Conservation (phyloP, 371 early-diverging fungal genomes). For the Rhizomucor pusillus region DNA sequence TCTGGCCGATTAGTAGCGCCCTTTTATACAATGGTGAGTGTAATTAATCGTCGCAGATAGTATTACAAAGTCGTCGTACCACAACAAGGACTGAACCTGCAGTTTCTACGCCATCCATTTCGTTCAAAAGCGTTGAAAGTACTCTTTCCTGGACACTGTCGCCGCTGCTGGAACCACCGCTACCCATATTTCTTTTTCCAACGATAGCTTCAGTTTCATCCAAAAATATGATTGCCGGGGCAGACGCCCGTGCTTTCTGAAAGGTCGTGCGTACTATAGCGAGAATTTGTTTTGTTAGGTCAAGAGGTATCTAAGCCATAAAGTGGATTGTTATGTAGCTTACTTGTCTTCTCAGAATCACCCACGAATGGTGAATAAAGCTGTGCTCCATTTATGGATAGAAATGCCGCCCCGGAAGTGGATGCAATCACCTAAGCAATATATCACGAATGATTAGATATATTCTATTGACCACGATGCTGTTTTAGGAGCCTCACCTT, state of each 20-base stretch:
- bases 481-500: conserved; percentile 43
- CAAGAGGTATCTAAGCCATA: neutral
- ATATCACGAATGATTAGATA: no score
- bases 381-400: conserved; percentile 88
- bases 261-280: conserved; percentile 74
- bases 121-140: conserved; percentile 88
- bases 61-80: conserved; percentile 29
- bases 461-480: neutral
- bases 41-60: no score
- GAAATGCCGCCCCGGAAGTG: conserved; percentile 77
- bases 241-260: conserved; percentile 77
- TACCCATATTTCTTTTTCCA: conserved; percentile 81
- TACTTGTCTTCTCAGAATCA: conserved; percentile 85
- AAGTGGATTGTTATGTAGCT: conserved; percentile 8
- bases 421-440: conserved; percentile 67
- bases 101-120: conserved; percentile 95
- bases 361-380: conserved; percentile 92
- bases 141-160: conserved; percentile 90
- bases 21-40: conserved; percentile 36
- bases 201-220: conserved; percentile 99
- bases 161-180: conserved; percentile 56
- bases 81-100: conserved; percentile 77
- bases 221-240: conserved; percentile 95
- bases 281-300: neutral
- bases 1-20: conserved; percentile 99